A percentile compares a stretch with the other conserved stretches of the same genome.
Conservation (phyloP, 2,329 filamentous ascomycete species). For the Aureobasidium sp. region DNA sequence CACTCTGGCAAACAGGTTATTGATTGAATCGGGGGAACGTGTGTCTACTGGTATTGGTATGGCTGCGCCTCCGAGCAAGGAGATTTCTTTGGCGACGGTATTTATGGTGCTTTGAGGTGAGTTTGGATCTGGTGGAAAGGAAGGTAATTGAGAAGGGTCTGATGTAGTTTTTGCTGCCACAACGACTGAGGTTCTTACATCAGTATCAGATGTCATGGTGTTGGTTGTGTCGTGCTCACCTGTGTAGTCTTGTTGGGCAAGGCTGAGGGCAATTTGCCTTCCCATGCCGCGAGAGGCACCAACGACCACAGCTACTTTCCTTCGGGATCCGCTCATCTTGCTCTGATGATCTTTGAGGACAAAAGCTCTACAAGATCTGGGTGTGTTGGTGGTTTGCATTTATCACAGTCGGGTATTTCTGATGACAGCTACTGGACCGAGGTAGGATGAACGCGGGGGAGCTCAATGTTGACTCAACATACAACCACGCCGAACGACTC, state of each 20-base stretch:
- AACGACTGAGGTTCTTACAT: too few relatives aligned
- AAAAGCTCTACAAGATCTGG: too few relatives aligned
- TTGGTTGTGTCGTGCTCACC: too few relatives aligned
- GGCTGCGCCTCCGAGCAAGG: constrained; percentile 55
- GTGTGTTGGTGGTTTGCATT: too few relatives aligned
- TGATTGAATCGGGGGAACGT: not conserved
- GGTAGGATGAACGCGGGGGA: too few relatives aligned
- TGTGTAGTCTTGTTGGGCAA: constrained; percentile 63
- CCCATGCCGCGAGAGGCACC: constrained; percentile 70
- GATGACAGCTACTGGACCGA: too few relatives aligned
- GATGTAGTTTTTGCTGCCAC: constrained; percentile 71
- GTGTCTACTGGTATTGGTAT: constrained; percentile 60
- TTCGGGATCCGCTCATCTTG: too few relatives aligned
- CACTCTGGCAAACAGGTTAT: not conserved
- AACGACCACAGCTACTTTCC: constrained; percentile 28
- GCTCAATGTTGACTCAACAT: too few relatives aligned
- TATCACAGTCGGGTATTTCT: too few relatives aligned
- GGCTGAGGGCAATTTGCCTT: constrained; percentile 69
- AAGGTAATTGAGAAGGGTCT: constrained; percentile 47
- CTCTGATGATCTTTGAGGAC: too few relatives aligned
- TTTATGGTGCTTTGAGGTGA: constrained; percentile 68
- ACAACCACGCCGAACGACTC: too few relatives aligned
- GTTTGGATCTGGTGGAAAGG: constrained; percentile 72
- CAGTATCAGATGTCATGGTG: too few relatives aligned
- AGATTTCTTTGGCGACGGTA: constrained; percentile 71